Evolutionary conservation across 345 rosid species (phyloP).

Genomic region (Eucalyptus tenuipes): DNA sequence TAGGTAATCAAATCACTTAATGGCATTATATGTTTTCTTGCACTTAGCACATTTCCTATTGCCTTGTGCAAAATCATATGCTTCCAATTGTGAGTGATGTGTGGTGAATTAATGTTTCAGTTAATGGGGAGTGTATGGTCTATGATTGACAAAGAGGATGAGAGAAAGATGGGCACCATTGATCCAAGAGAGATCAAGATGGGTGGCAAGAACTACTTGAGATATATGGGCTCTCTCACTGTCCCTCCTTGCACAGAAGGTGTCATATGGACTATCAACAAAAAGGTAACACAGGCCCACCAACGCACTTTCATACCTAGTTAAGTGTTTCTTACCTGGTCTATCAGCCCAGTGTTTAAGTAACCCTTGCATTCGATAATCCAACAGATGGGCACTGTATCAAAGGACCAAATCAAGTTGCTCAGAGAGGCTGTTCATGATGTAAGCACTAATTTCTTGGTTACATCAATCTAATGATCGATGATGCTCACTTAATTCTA

Average conservation of each 20-base stretch:
- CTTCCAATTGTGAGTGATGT: not conserved
- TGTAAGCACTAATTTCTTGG: conserved; percentile 13
- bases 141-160: conserved; percentile 2
- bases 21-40: not conserved
- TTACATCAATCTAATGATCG: not conserved
- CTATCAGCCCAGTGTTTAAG: not conserved
- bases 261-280: conserved; percentile 54
- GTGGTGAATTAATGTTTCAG: not conserved
- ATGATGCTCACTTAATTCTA: not conserved
- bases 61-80: not conserved
- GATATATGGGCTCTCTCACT: conserved; percentile 73
- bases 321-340: not conserved
- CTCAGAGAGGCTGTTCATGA: conserved; percentile 37
- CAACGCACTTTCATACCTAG: not conserved
- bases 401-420: conserved; percentile 24
- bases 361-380: not conserved
- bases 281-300: conserved; percentile 10
- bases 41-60: not conserved
- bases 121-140: conserved; percentile 5
- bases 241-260: conserved; percentile 80
- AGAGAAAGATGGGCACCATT: conserved; percentile 23
- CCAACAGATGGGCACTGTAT: conserved; percentile 22
- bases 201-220: conserved; percentile 40
- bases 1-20: not conserved
- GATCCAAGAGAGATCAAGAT: conserved; percentile 38